These are phyloP conservation scores for Metarhizium sp. DNA, from an alignment of 2,329 filamentous ascomycete species.

Conservation along the genomic window DNA sequence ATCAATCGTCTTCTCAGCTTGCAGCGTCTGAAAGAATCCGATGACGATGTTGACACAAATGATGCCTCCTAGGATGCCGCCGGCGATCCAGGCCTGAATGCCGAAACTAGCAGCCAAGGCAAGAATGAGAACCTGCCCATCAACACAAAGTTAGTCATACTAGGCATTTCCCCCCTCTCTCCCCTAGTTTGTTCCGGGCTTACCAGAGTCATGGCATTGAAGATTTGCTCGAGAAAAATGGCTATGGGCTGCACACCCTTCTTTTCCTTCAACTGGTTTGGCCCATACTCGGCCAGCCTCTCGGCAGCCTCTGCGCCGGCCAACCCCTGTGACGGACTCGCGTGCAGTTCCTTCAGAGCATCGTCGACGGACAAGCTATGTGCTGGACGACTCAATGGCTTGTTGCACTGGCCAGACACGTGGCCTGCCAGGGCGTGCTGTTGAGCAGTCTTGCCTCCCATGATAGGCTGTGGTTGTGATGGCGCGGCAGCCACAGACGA, in stretches of 20 bases:
- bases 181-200: not conserved
- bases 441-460: not conserved
- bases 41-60: slow-evolving; percentile 27
- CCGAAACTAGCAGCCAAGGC: slow-evolving; percentile 46
- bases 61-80: slow-evolving; percentile 37
- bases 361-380: slow-evolving; percentile 42
- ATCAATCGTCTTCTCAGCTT: slow-evolving; percentile 30
- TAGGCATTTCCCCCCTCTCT: no score
- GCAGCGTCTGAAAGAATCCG: slow-evolving; percentile 32
- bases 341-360: slow-evolving; percentile 42
- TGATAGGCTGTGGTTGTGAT: not conserved
- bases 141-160: not conserved
- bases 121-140: slow-evolving; percentile 38
- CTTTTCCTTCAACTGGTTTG: slow-evolving; percentile 43
- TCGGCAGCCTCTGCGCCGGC: slow-evolving; percentile 37
- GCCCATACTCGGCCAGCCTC: slow-evolving; percentile 44
- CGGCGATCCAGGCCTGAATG: slow-evolving; percentile 42
- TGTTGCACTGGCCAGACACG: slow-evolving; percentile 25
- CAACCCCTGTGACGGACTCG: slow-evolving; percentile 45
- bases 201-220: slow-evolving; percentile 49
- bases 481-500: no score
- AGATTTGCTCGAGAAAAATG: slow-evolving; percentile 46
- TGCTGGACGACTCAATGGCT: slow-evolving; percentile 42
- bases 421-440: slow-evolving; percentile 8
- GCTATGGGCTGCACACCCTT: slow-evolving; percentile 44